Percentiles rank a stretch among this genome's conserved stretches.
phyloP scores from a whole-genome alignment of 495 filamentous ascomycete genomes.

The Aspergillus funiculosus region DNA sequence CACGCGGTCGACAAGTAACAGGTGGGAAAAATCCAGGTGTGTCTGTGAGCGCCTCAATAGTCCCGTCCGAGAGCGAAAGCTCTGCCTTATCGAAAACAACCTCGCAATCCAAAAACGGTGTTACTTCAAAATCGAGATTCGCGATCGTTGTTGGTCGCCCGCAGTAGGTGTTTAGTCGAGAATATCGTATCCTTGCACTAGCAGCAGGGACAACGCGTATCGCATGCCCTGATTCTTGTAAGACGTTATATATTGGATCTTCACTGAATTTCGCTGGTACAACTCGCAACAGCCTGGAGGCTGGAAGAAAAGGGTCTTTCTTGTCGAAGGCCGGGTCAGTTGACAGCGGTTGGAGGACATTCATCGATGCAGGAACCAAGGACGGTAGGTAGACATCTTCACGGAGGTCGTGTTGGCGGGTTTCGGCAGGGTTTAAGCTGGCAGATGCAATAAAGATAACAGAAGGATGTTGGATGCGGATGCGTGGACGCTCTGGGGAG shows the following conservation, averaged over 20 bases:
- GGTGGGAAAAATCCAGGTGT: slow-evolving; percentile 55
- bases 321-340: slow-evolving; percentile 60
- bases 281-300: slow-evolving; percentile 71
- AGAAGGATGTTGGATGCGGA: slow-evolving; percentile 70
- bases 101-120: slow-evolving; percentile 70
- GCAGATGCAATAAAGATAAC: slow-evolving; percentile 73
- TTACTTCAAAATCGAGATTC: slow-evolving; percentile 82
- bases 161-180: slow-evolving; percentile 59
- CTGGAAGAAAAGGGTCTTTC: slow-evolving; percentile 70
- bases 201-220: slow-evolving; percentile 73
- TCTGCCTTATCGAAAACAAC: slow-evolving; percentile 61
- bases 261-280: slow-evolving; percentile 56
- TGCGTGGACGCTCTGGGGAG: slow-evolving; percentile 58
- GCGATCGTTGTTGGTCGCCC: slow-evolving; percentile 67
- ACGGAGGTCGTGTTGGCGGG: slow-evolving; percentile 40
- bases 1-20: slow-evolving; percentile 66
- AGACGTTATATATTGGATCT: slow-evolving; percentile 58
- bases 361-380: slow-evolving; percentile 67
- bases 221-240: slow-evolving; percentile 54
- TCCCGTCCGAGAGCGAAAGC: slow-evolving; percentile 60
- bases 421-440: slow-evolving; percentile 53
- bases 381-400: slow-evolving; percentile 73
- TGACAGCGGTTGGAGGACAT: slow-evolving; percentile 73
- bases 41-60: slow-evolving; percentile 60
- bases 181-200: slow-evolving; percentile 79